Percentiles rank a stretch among this genome's conserved stretches.
phyloP scores from a whole-genome alignment of 148 eudicot species.

The Diospyros lotus region DNA sequence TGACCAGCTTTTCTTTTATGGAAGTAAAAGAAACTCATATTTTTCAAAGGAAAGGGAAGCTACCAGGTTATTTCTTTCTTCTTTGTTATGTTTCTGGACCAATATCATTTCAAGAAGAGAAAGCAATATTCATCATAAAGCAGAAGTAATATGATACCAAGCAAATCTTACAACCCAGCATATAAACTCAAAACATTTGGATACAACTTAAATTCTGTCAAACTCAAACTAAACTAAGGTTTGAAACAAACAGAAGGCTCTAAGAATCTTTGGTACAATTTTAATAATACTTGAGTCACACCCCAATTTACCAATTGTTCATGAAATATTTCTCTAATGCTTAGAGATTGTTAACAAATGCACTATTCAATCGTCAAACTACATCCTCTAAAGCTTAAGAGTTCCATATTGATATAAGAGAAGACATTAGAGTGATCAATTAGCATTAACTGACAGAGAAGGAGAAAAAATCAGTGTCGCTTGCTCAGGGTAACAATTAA shows the following conservation, averaged over 20 bases:
- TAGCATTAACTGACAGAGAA: neutral
- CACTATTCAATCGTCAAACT: neutral
- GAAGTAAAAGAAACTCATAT: too few relatives aligned
- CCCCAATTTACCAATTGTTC: neutral
- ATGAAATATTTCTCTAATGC: neutral
- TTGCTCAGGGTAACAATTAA: neutral
- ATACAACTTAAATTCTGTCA: neutral
- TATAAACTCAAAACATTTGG: neutral
- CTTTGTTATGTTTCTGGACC: neutral
- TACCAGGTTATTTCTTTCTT: neutral
- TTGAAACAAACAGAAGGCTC: neutral
- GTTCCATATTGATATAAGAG: neutral
- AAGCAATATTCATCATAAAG: neutral
- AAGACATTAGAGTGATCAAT: neutral
- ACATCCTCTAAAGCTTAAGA: neutral
- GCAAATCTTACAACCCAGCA: slow-evolving; percentile 4
- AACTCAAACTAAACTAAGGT: neutral
- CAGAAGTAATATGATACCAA: slow-evolving; percentile 1
- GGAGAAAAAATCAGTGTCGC: neutral
- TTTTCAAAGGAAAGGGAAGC: slow-evolving; percentile 1
- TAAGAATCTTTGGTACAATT: too few relatives aligned
- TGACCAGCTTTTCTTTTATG: too few relatives aligned
- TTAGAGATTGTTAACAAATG: neutral
- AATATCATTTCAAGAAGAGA: neutral
- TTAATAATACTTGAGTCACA: neutral